Conservation (phyloP, 129 eudicot genomes). For the Gnaphalium uliginosum region DNA sequence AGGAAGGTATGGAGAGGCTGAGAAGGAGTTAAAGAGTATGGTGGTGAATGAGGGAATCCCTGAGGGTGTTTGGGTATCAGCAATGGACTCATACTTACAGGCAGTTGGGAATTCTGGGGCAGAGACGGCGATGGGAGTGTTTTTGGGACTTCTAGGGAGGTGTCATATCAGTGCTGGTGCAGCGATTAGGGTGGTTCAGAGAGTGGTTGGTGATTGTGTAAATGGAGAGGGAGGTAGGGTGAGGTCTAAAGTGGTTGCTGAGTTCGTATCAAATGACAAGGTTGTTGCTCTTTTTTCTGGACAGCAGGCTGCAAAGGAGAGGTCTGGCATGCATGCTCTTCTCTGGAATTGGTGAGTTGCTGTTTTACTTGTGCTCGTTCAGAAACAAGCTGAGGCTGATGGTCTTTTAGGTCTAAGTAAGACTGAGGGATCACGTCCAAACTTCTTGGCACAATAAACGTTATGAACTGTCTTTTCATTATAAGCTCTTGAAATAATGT, state of each 20-base stretch:
- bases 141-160: slow-evolving; percentile 83
- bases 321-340: slow-evolving; percentile 90
- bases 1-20: slow-evolving; percentile 77
- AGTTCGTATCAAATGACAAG: slow-evolving; percentile 81
- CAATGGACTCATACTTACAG: slow-evolving; percentile 88
- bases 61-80: slow-evolving; percentile 91
- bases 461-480: neutral
- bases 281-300: slow-evolving; percentile 80
- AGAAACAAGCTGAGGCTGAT: neutral
- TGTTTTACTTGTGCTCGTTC: neutral
- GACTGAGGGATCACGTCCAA: neutral
- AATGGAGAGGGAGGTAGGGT: slow-evolving; percentile 60
- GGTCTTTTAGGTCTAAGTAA: neutral
- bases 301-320: slow-evolving; percentile 68
- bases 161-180: slow-evolving; percentile 78
- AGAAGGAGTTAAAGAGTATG: slow-evolving; percentile 88
- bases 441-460: neutral
- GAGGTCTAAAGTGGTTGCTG: slow-evolving; percentile 70
- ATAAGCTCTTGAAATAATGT: neutral
- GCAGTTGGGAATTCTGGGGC: slow-evolving; percentile 81
- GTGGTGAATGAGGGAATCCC: slow-evolving; percentile 83
- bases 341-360: slow-evolving; percentile 79
- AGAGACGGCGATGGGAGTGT: slow-evolving; percentile 74
- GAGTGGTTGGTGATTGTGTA: slow-evolving; percentile 65
- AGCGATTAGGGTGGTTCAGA: slow-evolving; percentile 72